phyloP scores from a whole-genome alignment of 2,329 filamentous ascomycete species.

The Cryphonectria parasitica region DNA sequence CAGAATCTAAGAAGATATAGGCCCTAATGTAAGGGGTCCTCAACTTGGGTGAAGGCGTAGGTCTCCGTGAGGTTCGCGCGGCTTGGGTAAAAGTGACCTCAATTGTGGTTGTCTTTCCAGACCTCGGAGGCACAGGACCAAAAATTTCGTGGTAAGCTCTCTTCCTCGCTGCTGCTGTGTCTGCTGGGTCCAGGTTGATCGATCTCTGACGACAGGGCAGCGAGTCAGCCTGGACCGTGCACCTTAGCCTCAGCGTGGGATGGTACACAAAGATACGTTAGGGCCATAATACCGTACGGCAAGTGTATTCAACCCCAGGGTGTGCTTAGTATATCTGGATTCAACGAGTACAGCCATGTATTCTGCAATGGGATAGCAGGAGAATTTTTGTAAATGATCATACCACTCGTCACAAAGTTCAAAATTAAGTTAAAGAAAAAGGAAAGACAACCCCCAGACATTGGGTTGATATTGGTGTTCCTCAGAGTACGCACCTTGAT shows the following conservation, averaged over 20 bases:
- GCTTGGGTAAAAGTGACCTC: conserved; percentile 14
- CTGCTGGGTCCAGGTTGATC: conserved; percentile 23
- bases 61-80: conserved; percentile 20
- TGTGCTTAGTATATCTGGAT: background rate
- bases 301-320: background rate
- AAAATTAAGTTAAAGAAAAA: too few species aligned
- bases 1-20: background rate
- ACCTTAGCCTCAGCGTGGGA: background rate
- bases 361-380: background rate
- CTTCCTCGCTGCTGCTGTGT: conserved; percentile 6
- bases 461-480: background rate
- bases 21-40: background rate
- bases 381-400: background rate
- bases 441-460: background rate
- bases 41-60: conserved; percentile 8
- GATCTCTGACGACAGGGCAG: conserved; percentile 28
- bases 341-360: background rate
- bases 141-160: conserved; percentile 29
- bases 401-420: too few species aligned
- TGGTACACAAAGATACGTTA: background rate
- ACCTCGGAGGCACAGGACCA: conserved; percentile 25
- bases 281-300: background rate
- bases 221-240: conserved; percentile 16
- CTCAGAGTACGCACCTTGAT: background rate
- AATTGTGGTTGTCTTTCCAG: conserved; percentile 17